Evolutionary conservation across 352 stramenopile species (phyloP).

Genomic region (Blastocystis sp.): DNA sequence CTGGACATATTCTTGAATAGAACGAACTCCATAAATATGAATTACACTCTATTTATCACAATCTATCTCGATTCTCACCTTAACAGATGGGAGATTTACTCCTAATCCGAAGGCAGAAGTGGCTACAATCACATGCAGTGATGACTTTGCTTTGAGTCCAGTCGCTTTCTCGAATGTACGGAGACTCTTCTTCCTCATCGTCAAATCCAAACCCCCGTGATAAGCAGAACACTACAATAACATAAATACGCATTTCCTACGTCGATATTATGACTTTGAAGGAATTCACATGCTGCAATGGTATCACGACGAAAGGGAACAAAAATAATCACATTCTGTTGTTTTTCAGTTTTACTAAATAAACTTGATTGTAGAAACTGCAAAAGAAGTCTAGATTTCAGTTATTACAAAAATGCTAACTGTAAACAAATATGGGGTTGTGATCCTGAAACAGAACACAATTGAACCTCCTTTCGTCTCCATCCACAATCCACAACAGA

Average conservation of each 20-base stretch:
- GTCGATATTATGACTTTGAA: slow-evolving; percentile 55
- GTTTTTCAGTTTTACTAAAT: background rate
- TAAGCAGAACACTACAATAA: background rate
- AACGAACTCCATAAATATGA: slow-evolving; percentile 25
- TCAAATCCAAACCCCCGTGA: slow-evolving; percentile 28
- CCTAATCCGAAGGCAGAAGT: slow-evolving; percentile 52
- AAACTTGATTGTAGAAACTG: slow-evolving; percentile 6
- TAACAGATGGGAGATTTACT: slow-evolving; percentile 35
- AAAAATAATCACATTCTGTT: slow-evolving; percentile 45
- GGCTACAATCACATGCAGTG: slow-evolving; percentile 17
- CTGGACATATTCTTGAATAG: slow-evolving; percentile 50
- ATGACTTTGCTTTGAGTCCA: background rate
- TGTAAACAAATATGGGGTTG: slow-evolving; percentile 1
- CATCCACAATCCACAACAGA: slow-evolving; percentile 12
- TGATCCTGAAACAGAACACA: background rate
- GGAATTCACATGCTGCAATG: slow-evolving; percentile 3
- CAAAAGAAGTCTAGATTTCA: background rate
- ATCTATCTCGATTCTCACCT: background rate
- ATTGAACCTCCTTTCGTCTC: background rate
- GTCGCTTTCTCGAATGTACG: background rate
- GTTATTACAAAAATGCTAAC: background rate
- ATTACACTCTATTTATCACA: background rate
- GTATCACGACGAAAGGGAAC: slow-evolving; percentile 55
- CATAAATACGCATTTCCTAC: background rate
- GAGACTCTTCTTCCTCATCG: slow-evolving; percentile 32